Conservation (phyloP, 345 rosid species). For the Garcia nutans region DNA sequence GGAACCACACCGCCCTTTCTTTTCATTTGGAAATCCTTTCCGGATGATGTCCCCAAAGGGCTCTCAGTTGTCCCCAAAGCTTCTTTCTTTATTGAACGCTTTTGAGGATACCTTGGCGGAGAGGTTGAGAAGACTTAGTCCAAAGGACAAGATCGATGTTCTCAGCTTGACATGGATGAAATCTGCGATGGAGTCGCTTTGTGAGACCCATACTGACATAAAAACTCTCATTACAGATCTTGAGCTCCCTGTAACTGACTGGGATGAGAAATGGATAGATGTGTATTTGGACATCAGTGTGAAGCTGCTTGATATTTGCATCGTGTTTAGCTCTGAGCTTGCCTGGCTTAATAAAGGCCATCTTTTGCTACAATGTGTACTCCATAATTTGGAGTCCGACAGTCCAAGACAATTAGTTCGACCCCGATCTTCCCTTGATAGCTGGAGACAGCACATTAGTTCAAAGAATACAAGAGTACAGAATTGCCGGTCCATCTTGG, state of each 20-base stretch:
- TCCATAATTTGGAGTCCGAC: conserved; percentile 59
- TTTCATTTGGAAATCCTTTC: conserved; percentile 87
- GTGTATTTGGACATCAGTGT: conserved; percentile 83
- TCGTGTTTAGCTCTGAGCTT: conserved; percentile 76
- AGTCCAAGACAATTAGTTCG: conserved; percentile 45
- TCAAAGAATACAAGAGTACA: conserved; percentile 64
- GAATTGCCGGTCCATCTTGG: conserved; percentile 56
- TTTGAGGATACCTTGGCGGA: conserved; percentile 67
- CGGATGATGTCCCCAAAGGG: conserved; percentile 69
- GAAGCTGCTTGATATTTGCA: conserved; percentile 79
- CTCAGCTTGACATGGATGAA: conserved; percentile 85
- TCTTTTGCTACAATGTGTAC: conserved; percentile 65
- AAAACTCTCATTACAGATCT: conserved; percentile 67
- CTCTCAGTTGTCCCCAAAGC: conserved; percentile 60
- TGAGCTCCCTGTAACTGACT: conserved; percentile 74
- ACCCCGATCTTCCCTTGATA: conserved; percentile 62
- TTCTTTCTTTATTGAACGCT: conserved; percentile 40
- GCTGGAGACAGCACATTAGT: conserved; percentile 69
- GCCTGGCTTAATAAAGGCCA: conserved; percentile 73
- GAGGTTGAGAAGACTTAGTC: conserved; percentile 61
- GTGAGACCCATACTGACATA: conserved; percentile 64
- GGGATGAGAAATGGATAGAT: conserved; percentile 95
- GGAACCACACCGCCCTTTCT: conserved; percentile 66
- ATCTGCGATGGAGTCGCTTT: conserved; percentile 70
- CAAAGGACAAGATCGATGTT: conserved; percentile 55